phyloP scores from a whole-genome alignment of 371 early-diverging fungal species.

The Syncephalastrum racemosum region DNA sequence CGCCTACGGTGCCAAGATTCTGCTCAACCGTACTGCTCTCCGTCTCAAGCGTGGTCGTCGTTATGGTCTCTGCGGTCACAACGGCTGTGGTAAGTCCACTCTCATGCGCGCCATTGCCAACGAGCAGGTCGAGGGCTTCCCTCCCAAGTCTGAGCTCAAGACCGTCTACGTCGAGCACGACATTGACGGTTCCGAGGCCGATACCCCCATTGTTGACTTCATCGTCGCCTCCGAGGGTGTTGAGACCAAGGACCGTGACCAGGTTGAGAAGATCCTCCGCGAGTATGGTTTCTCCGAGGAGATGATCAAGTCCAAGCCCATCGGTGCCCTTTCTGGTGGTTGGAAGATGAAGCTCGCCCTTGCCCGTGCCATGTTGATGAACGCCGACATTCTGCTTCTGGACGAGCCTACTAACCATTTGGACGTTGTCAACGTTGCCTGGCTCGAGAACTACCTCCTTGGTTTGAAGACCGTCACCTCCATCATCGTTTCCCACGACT shows the following conservation, averaged over 20 bases:
- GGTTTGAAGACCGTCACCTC: constrained; percentile 70
- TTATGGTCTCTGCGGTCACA: constrained; percentile 82
- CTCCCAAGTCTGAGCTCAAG: constrained; percentile 65
- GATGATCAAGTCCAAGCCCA: constrained; percentile 58
- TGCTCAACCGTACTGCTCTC: constrained; percentile 75
- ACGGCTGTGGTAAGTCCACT: constrained; percentile 90
- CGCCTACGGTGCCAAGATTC: constrained; percentile 84
- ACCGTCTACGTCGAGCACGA: constrained; percentile 79
- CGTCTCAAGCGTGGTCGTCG: constrained; percentile 75
- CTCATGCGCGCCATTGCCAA: constrained; percentile 80
- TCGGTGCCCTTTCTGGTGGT: constrained; percentile 83
- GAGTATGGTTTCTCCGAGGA: constrained; percentile 72
- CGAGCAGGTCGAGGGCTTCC: constrained; percentile 78
- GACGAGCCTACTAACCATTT: constrained; percentile 95
- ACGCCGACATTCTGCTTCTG: constrained; percentile 82
- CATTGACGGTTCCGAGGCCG: constrained; percentile 72
- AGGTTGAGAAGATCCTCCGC: constrained; percentile 57
- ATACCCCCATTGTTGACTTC: constrained; percentile 68
- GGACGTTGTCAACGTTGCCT: constrained; percentile 79
- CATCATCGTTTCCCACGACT: constrained; percentile 89
- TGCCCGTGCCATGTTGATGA: constrained; percentile 78
- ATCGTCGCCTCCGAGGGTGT: constrained; percentile 56
- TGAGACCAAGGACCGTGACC: constrained; percentile 49
- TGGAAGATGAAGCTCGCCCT: constrained; percentile 90
- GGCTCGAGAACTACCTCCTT: constrained; percentile 80